Evolutionary conservation across 1,139 yeast genomes (phyloP), one percentile per base, ranked within the genome.

Genomic region (Blastobotrys arbuscula): DNA sequence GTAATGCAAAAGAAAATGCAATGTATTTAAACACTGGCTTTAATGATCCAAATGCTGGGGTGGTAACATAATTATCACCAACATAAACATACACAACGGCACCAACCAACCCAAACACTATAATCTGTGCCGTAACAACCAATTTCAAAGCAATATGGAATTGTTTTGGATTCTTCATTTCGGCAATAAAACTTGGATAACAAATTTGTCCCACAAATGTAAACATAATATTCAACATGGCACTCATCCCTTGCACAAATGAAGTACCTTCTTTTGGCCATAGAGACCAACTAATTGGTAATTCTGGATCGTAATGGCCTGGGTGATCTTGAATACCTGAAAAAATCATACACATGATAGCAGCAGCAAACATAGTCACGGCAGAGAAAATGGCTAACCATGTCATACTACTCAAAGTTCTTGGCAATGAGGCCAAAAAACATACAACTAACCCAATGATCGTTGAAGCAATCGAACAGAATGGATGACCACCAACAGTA

Each of bases 161-260:
- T 45, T 79, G 83, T 42, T 66, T 67, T 20, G 84, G 84, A 49
- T 71, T 67, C 54, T 71, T 73, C 84, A 79, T 79, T 59, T 79
- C 82, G 19, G 79, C 70, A 53, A 79, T 78, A 61, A 79, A 78
- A 15, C 81, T 77, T 0, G 84, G 84, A 55, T 78, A 78, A 2
- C 80, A 76, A 59, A 79, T 76, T 62, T 79, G 84, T 2, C 84
- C 84, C 26, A 78, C 83, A 63, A 79, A 78, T 1, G 83, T 78
- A 62, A 78, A 79, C 31, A 77, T 78, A 55, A 79, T 79, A 63
- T 79, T 79, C 57, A 79, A 68, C 53, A 75, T 70, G 0, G 84
- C 84, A 39, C 72, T 65, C 82, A 79, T 77, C 2, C 71, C 82
- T 24, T 65, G 60, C n/a, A 78, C 81, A 53, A 70, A 79, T 7